Percentiles rank a stretch among this genome's conserved stretches.
Evolutionary conservation across 140 eudicot genomes (phyloP).

Genomic region (Flaveria floridana): DNA sequence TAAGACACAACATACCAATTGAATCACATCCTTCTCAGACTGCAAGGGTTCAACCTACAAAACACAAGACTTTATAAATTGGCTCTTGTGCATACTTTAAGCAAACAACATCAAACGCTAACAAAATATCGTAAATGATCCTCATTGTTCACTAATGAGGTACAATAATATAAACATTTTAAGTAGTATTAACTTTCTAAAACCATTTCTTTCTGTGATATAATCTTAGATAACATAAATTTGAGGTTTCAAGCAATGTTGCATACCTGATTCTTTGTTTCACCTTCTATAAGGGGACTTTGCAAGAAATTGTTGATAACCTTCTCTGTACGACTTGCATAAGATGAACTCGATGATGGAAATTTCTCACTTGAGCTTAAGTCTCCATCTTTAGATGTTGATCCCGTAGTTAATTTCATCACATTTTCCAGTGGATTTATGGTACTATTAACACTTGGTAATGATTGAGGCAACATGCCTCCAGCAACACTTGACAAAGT

Average conservation of each 20-base stretch:
- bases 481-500: conserved; percentile 48
- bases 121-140: background rate
- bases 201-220: no score
- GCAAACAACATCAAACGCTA: background rate
- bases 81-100: background rate
- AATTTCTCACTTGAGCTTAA: conserved; percentile 30
- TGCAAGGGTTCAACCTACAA: conserved; percentile 54
- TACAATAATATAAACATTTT: background rate
- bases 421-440: conserved; percentile 42
- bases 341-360: conserved; percentile 33
- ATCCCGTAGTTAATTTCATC: conserved; percentile 33
- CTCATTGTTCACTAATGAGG: background rate
- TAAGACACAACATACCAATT: conserved; percentile 53
- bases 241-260: conserved; percentile 7
- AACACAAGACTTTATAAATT: conserved; percentile 5
- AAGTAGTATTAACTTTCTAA: background rate
- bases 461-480: conserved; percentile 53
- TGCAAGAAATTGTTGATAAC: conserved; percentile 61
- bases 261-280: conserved; percentile 45
- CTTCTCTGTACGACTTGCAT: conserved; percentile 58
- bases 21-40: conserved; percentile 67
- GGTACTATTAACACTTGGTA: conserved; percentile 46
- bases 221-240: background rate
- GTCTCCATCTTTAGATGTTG: conserved; percentile 27
- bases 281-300: conserved; percentile 51